Base-by-base conservation (phyloP, 1,284 basidiomycete genomes). In the Acaromyces ingoldii region DNA sequence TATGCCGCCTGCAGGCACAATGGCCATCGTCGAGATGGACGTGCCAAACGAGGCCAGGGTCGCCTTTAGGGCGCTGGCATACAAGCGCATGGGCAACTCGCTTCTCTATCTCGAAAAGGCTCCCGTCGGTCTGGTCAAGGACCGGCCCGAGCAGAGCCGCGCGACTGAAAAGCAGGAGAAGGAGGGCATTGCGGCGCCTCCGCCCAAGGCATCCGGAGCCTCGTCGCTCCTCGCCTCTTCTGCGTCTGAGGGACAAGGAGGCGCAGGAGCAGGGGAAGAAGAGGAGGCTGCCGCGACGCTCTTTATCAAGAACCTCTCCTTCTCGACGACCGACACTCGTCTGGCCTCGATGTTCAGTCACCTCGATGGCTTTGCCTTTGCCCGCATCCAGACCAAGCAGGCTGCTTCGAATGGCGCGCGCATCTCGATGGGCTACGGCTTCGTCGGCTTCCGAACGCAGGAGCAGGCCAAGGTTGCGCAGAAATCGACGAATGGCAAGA, bases 401-500 rank as follows among this genome's bases (percentile, higher is more conserved):
- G 25, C 9, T 17, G 29, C 21, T 19, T 17, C 17, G 4, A 45
- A 45, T n/a, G 70, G 62, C 0, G 53, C 51, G 0, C 76, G 76
- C 4, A 78, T 93, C 36, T 90, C 88, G 70, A 92, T 95, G 91
- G 91, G 92, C 0, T 97, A 92, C 74, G 93, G 91, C 0, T 98
- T 98, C 70, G 83, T 95, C 29, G 93, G 92, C 2, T 97, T 97
- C 80, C 84, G 83, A 72, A 85, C 84, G 26, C 77, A 77, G 0
- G 85, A 87, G 22, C 82, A 81, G 4, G 92, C 93, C 31, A 80
- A 82, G 71, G 82, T 81, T 55, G 93, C 87, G n/a, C 67, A 89
- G 62, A 83, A 83, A 68, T 84, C 84, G 48, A 83, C 92, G 78
- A 82, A 91, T 60, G 88, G 87, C 0, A 85, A 87, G 63, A 82